Base-by-base conservation (phyloP, 768 basidiomycete genomes). In the Mrakia hoshinonis region DNA sequence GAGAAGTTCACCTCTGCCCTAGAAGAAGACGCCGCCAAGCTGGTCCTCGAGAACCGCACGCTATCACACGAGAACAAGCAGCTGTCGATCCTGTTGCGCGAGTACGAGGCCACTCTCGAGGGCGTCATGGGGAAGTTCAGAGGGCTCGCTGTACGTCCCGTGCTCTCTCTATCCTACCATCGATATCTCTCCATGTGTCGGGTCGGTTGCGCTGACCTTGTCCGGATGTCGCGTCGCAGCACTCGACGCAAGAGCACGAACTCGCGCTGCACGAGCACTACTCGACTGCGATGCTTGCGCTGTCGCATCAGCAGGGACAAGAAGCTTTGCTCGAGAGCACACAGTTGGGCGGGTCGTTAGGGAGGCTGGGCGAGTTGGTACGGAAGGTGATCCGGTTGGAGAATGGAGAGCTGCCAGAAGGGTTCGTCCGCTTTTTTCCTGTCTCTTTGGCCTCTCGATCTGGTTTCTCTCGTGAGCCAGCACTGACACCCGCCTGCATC, bases 91-190 rank as follows among this genome's bases (percentile, higher is more conserved):
- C 83, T 99, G 34, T 82, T 98, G 69, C 94, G 93, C 77, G 96
- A 99, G 79, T 95, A 98, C 78, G 94, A 98, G 79, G 83, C 83
- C 67, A 96, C 94, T 3, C 85, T 99, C 83, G 94, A 97, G 76
- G 93, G 87, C 36, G 90, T 98, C 78, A 98, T 99, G 96, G 81
- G 87, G 65, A 97, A 97, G 81, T 97, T 98, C 79, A 85, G 94
- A 72, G 88, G 87, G 71, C 89, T 97, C 77, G 87, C 91, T 15
- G 93, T 95, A 76, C 76, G 91, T 60, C 20, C 24, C 20, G 24
- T 15, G 9, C 54, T 22, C 36, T 64, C 20, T 60, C 3, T 0
- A 18, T 46, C 18, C 24, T 39, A 4, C 26, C 22, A 31, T 63
- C 18, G 22, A n/a, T n/a, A n/a, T n/a, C n/a, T n/a, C n/a, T n/a